Base-by-base conservation (phyloP, 1,139 yeast genomes). In the Pneumocystis canis region DNA sequence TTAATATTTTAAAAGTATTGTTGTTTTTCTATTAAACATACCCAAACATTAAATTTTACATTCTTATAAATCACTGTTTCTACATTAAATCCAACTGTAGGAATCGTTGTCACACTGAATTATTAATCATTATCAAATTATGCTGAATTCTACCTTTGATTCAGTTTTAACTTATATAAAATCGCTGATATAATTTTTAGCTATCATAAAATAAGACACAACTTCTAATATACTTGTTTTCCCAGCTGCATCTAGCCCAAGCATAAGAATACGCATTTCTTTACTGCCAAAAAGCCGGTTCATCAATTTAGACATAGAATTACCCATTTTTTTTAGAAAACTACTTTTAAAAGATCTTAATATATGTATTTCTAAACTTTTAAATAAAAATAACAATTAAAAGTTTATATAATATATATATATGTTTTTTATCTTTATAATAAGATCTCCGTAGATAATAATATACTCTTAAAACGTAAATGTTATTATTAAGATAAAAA, bases 171-270 rank as follows among this genome's bases (percentile, higher is more conserved):
- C 72, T 85, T 84, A 75, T 84, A 85, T 64, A 85, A 78, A 65
- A 85, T 84, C 41, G 84, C 78, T 74, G 61, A 5, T 37, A 3
- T 41, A 31, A 33, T 20, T 16, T 3, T 30, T 25, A 37, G 30
- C 9, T 9, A 57, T 25, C 25, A 16, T 16, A 5, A 16, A n/a
- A 30, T 40, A 14, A 16, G 25, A 28, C 11, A 40, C 20, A 9
- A 40, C 1, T 20, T 5, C 35, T 11, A 54, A 74, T 78, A 65
- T 72, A 76, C 86, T 87, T 16, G 96, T 89, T 74, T 89, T 89
- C 61, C 96, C 96, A 3, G 96, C 96, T 69, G 89, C 88, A 73
- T 89, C 96, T 67, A 89, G 79, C 18, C 97, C 97, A 67, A 89
- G 80, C 96, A 89, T 89, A 69, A 89, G 80, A 72, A 89, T 85